phyloP scores from a whole-genome alignment of 768 basidiomycete genomes.

The Boletus pseudo-olivaceus region DNA sequence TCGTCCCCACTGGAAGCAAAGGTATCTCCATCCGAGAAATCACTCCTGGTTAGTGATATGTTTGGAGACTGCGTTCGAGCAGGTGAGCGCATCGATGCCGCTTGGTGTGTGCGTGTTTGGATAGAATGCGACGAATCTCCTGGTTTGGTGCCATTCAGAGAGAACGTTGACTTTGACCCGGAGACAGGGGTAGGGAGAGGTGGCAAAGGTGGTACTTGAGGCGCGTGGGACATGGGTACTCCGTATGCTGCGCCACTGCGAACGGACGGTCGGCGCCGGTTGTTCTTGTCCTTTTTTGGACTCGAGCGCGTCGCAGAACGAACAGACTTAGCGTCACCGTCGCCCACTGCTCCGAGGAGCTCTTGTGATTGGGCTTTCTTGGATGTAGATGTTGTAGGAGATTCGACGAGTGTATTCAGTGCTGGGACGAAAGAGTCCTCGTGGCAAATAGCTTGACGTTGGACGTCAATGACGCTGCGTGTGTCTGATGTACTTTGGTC shows the following conservation, averaged over 20 bases:
- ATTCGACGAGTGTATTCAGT: slow-evolving; percentile 16
- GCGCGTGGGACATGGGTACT: slow-evolving; percentile 59
- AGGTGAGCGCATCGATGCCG: slow-evolving; percentile 9
- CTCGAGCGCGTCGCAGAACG: slow-evolving; percentile 24
- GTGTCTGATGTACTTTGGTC: slow-evolving; percentile 13
- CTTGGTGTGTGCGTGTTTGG: background rate
- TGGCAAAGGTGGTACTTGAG: slow-evolving; percentile 41
- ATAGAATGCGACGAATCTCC: slow-evolving; percentile 2
- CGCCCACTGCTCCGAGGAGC: slow-evolving; percentile 7
- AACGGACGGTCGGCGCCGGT: slow-evolving; percentile 12
- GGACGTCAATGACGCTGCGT: slow-evolving; percentile 9
- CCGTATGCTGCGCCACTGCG: slow-evolving; percentile 58
- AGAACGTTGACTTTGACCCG: slow-evolving; percentile 16
- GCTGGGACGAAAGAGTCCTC: slow-evolving; percentile 14
- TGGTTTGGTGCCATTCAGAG: slow-evolving; percentile 14
- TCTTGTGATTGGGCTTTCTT: slow-evolving; percentile 21
- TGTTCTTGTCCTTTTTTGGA: slow-evolving; percentile 26
- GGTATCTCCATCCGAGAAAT: slow-evolving; percentile 29
- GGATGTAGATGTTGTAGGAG: slow-evolving; percentile 15
- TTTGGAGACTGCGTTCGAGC: slow-evolving; percentile 14
- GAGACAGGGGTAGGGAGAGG: slow-evolving; percentile 12
- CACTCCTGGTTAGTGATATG: slow-evolving; percentile 18
- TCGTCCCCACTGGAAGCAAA: slow-evolving; percentile 27
- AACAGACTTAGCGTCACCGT: slow-evolving; percentile 27
- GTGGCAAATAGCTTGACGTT: slow-evolving; percentile 15